phyloP scores from a whole-genome alignment of 148 eudicot genomes.

The Simmondsia chinensis region DNA sequence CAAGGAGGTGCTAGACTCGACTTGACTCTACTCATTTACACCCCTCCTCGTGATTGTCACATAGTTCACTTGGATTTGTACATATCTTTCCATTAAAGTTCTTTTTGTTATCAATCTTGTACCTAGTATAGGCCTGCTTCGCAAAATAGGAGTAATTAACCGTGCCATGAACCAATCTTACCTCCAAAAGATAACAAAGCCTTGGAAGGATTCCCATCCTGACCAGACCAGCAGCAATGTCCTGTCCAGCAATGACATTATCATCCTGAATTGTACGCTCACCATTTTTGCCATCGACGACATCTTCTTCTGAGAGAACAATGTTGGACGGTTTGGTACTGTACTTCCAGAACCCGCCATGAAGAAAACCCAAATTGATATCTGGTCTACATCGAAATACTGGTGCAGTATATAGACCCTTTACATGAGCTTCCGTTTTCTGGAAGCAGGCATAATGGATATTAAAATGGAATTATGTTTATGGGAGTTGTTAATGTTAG shows the following conservation, averaged over 20 bases:
- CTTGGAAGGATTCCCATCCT: slow-evolving; percentile 85
- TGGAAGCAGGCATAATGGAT: slow-evolving; percentile 17
- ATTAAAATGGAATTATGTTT: background rate
- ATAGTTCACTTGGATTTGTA: too few species aligned
- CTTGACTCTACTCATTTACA: too few species aligned
- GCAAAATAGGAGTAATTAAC: background rate
- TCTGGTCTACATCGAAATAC: slow-evolving; percentile 85
- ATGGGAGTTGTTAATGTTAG: too few species aligned
- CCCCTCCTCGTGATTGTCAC: too few species aligned
- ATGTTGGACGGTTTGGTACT: slow-evolving; percentile 70
- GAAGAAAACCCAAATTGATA: slow-evolving; percentile 65
- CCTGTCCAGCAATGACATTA: slow-evolving; percentile 71
- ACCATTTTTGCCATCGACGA: slow-evolving; percentile 27
- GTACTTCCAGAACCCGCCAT: slow-evolving; percentile 95
- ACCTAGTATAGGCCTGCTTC: too few species aligned
- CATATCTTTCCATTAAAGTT: too few species aligned
- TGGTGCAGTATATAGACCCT: slow-evolving; percentile 66
- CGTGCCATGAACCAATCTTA: slow-evolving; percentile 22
- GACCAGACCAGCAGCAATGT: slow-evolving; percentile 83
- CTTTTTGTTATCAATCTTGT: too few species aligned
- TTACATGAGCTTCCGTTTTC: slow-evolving; percentile 36
- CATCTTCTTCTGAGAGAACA: slow-evolving; percentile 32
- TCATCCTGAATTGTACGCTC: slow-evolving; percentile 88
- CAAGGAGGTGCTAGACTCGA: too few species aligned
- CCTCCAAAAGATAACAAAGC: slow-evolving; percentile 78